Evolutionary conservation across 331 rosid genomes (phyloP), one percentile per base, ranked within the genome.

Genomic region (Acacia pycnantha): DNA sequence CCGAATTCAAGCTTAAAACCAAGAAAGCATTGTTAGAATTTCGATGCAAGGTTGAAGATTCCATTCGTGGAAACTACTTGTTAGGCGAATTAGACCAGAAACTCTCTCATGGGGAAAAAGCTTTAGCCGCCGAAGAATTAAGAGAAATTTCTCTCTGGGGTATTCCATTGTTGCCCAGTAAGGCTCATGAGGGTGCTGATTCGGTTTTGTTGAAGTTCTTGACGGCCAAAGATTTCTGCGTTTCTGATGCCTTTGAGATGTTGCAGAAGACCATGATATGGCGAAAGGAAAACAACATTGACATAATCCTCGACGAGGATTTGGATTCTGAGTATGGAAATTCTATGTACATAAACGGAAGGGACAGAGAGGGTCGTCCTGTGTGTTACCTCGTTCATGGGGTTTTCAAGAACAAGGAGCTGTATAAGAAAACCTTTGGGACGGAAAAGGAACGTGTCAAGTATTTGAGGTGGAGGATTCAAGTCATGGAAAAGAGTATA

Each of bases 121-220:
- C 21, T 0, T 46, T 62, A 27, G 59, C 76, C 1, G 86, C n/a
- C 76, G 88, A 82, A 67, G 24, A 81, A 0, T 84, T 86, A 0
- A 83, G 86, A 72, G 93, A 89, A 8, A 76, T 89, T 16, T 47
- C 91, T 6, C 79, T 93, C 1, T 95, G 98, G 98, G 99, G 92
- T 15, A 87, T 95, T 3, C 99, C 99, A 24, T 87, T 93, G 73
- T 74, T 93, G 58, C 97, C 98, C 2, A 93, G 98, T 71, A 92
- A 91, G 88, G 88, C 87, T 67, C 92, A 95, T 27, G 88, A 91
- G 58, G 97, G 94, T 3, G 92, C 94, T 0, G 94, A 93, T 50
- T 37, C 88, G 61, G 77, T 95, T 41, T 83, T 95, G 15, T 84
- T 66, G 56, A 95, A 92, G 69, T 95, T 95, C 90, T 84, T 95